A percentile compares a stretch with the other conserved stretches of the same genome.
Conservation (phyloP, 305 asterid genomes). For the Rubia tinctorum region DNA sequence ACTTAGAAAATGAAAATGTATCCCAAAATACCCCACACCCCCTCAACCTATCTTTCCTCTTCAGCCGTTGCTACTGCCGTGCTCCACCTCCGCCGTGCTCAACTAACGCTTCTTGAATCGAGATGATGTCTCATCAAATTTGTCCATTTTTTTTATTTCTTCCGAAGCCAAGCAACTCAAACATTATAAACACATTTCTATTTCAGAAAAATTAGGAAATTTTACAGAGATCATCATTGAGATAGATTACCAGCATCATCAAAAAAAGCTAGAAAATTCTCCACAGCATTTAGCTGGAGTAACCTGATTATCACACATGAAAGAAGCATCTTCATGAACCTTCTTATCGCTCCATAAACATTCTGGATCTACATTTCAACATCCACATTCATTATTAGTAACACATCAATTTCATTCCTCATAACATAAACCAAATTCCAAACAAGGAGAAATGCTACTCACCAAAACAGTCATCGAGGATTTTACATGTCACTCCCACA, state of each 20-base stretch:
- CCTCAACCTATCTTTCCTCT: too few species aligned
- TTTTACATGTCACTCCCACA: slow-evolving; percentile 57
- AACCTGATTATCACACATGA: slow-evolving; percentile 30
- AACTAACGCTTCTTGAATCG: slow-evolving; percentile 58
- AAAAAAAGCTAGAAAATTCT: slow-evolving; percentile 41
- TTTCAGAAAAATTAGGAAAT: not conserved
- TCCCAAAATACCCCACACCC: too few species aligned
- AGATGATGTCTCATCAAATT: slow-evolving; percentile 39
- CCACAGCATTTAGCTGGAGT: slow-evolving; percentile 67
- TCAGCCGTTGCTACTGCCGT: too few species aligned
- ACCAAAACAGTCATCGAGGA: slow-evolving; percentile 47
- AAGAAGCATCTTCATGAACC: slow-evolving; percentile 36
- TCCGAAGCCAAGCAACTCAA: slow-evolving; percentile 20
- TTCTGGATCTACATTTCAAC: slow-evolving; percentile 34
- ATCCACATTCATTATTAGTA: slow-evolving; percentile 7
- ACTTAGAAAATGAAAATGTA: too few species aligned
- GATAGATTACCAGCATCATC: slow-evolving; percentile 35
- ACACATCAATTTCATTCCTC: not conserved
- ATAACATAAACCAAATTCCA: not conserved
- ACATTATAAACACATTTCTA: slow-evolving; percentile 4
- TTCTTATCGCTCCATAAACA: slow-evolving; percentile 40
- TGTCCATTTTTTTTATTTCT: slow-evolving; percentile 23
- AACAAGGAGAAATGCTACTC: slow-evolving; percentile 13
- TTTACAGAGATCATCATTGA: not conserved
- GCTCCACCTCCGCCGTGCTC: too few species aligned